A percentile compares a stretch with the other conserved stretches of the same genome.
Conservation (phyloP, 2,329 filamentous ascomycete genomes). For the Furcasterigmium sp. region DNA sequence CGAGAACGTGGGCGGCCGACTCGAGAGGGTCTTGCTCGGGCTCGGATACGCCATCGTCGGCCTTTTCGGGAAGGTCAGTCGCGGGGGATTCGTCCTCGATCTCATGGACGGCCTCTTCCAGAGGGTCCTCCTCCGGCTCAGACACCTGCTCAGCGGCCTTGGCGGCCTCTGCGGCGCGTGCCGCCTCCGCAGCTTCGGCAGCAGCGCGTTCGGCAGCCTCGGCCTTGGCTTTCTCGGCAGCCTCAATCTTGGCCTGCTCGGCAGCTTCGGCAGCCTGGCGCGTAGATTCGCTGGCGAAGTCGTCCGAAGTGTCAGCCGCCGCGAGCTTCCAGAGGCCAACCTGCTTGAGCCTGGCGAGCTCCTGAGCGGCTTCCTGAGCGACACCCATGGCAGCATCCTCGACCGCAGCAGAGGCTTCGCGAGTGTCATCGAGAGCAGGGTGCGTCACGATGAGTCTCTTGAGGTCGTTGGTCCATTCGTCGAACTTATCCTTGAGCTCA, state of each 20-base stretch:
- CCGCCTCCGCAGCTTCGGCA: slow-evolving; percentile 16
- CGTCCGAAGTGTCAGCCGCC: slow-evolving; percentile 66
- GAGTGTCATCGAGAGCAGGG: slow-evolving; percentile 62
- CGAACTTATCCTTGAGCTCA: slow-evolving; percentile 74
- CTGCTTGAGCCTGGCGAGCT: slow-evolving; percentile 76
- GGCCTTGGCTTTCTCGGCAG: slow-evolving; percentile 7
- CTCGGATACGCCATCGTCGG: slow-evolving; percentile 2
- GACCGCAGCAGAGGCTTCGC: slow-evolving; percentile 61
- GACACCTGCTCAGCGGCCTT: not conserved
- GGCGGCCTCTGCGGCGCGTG: slow-evolving; percentile 13
- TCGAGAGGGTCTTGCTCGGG: slow-evolving; percentile 12
- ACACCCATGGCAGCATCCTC: slow-evolving; percentile 76
- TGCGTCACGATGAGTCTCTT: slow-evolving; percentile 71
- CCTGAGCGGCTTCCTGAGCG: slow-evolving; percentile 72
- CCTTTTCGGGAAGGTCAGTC: slow-evolving; percentile 3
- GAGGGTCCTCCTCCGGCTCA: slow-evolving; percentile 9
- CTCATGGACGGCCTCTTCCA: slow-evolving; percentile 8
- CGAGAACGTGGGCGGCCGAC: slow-evolving; percentile 9
- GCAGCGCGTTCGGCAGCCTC: slow-evolving; percentile 10
- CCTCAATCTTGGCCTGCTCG: slow-evolving; percentile 26
- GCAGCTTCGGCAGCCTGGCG: slow-evolving; percentile 48
- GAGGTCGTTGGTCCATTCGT: slow-evolving; percentile 80
- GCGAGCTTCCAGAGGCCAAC: slow-evolving; percentile 80
- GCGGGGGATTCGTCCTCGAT: slow-evolving; percentile 9
- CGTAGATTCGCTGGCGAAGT: slow-evolving; percentile 68